Evolutionary conservation across 306 rosid species (phyloP).

Genomic region (Pyrus pyrifolia): DNA sequence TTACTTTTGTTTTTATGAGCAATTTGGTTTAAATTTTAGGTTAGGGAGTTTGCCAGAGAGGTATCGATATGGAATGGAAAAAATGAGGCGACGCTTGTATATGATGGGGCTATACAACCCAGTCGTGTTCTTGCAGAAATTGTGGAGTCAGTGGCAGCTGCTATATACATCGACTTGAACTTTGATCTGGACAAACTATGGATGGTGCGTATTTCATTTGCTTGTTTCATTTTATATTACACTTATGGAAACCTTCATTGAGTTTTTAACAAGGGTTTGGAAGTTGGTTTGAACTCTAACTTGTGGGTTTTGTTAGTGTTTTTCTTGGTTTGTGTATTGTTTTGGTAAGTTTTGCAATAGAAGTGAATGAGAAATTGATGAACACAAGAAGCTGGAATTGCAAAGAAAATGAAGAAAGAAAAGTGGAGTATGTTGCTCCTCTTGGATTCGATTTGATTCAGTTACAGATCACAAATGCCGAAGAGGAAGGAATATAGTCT

Average conservation of each 20-base stretch:
- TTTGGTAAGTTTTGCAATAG: too few species aligned
- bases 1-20: too few species aligned
- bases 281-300: too few species aligned
- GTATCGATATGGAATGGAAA: constrained; percentile 21
- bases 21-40: constrained; percentile 10
- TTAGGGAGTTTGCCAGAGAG: constrained; percentile 36
- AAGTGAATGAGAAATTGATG: too few species aligned
- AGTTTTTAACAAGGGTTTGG: too few species aligned
- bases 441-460: too few species aligned
- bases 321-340: too few species aligned
- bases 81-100: not conserved
- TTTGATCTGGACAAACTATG: constrained; percentile 47
- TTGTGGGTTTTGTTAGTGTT: not conserved
- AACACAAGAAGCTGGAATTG: too few species aligned
- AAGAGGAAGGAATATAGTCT: too few species aligned
- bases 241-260: not conserved
- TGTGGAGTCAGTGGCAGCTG: constrained; percentile 70
- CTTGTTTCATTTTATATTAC: not conserved
- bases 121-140: constrained; percentile 82
- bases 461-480: too few species aligned
- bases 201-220: constrained; percentile 46
- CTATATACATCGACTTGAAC: constrained; percentile 48
- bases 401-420: too few species aligned
- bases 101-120: constrained; percentile 53
- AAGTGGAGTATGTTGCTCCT: too few species aligned